Conservation (phyloP, 768 basidiomycete genomes). For the Mrakia hoshinonis region DNA sequence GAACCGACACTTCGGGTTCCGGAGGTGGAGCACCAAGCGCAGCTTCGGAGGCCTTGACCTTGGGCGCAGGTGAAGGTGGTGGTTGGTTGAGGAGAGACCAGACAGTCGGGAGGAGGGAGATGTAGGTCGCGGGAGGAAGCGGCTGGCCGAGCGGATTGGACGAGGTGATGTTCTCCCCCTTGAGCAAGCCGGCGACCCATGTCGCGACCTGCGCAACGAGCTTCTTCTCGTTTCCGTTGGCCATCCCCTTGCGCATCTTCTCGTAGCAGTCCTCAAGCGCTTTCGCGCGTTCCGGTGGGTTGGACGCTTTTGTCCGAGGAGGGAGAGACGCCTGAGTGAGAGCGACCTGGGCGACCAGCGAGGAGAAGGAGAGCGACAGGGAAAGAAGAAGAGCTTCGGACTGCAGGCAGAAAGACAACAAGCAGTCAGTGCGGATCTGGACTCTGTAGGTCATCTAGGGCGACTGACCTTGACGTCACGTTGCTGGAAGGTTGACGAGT, state of each 20-base stretch:
- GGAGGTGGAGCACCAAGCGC: not conserved
- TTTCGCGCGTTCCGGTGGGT: slow-evolving; percentile 14
- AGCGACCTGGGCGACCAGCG: slow-evolving; percentile 35
- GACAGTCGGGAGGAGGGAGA: slow-evolving; percentile 37
- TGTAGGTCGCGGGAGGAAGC: slow-evolving; percentile 35
- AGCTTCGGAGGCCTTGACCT: slow-evolving; percentile 18
- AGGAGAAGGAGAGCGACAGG: slow-evolving; percentile 37
- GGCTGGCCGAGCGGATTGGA: slow-evolving; percentile 30
- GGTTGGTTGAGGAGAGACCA: slow-evolving; percentile 42
- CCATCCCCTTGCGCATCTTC: slow-evolving; percentile 28
- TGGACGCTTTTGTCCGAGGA: slow-evolving; percentile 10
- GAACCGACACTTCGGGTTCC: slow-evolving; percentile 15
- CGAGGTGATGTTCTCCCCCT: slow-evolving; percentile 22
- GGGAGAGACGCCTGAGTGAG: slow-evolving; percentile 32
- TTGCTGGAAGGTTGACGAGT: slow-evolving; percentile 25
- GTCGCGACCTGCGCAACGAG: slow-evolving; percentile 35
- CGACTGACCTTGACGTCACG: slow-evolving; percentile 55
- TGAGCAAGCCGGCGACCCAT: slow-evolving; percentile 53
- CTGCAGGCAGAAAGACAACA: slow-evolving; percentile 40
- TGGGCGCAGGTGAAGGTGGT: slow-evolving; percentile 23
- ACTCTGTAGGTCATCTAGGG: not conserved
- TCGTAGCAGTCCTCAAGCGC: slow-evolving; percentile 21
- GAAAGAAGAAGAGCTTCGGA: slow-evolving; percentile 42
- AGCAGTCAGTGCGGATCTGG: not conserved
- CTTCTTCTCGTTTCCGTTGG: slow-evolving; percentile 32